These are phyloP conservation scores for Sordaria brevicollis DNA, from an alignment of 495 filamentous ascomycete genomes.

Conservation along the genomic window DNA sequence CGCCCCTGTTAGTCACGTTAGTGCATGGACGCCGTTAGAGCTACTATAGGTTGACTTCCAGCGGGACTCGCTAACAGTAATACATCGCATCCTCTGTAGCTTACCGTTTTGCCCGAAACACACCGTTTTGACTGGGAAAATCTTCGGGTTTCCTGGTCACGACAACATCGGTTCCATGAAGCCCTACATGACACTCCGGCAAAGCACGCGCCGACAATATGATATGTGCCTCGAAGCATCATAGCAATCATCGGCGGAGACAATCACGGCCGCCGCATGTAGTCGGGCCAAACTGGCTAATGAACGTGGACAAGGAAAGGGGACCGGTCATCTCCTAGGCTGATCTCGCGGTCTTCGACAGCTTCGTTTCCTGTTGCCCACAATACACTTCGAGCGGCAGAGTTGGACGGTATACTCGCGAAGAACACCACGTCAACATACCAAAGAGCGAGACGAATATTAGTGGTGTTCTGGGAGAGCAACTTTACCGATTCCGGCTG, in stretches of 20 bases:
- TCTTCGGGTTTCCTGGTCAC: background rate
- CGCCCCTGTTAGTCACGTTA: background rate
- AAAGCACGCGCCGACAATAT: background rate
- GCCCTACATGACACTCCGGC: background rate
- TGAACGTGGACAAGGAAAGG: background rate
- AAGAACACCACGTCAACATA: background rate
- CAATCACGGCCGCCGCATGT: background rate
- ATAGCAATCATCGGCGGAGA: background rate
- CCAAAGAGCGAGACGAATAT: background rate
- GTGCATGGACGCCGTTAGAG: background rate
- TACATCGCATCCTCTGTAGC: background rate
- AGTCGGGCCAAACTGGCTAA: background rate
- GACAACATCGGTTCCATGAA: background rate
- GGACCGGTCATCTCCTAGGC: background rate
- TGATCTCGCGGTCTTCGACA: background rate
- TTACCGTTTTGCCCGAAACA: background rate
- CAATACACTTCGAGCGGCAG: background rate
- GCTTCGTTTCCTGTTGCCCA: background rate
- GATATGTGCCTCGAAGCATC: background rate
- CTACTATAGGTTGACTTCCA: background rate
- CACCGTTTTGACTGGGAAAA: background rate
- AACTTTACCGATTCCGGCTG: background rate
- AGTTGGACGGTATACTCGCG: background rate
- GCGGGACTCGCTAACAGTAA: rapidly evolving
- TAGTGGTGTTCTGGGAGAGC: background rate